Base-by-base conservation (phyloP, 148 eudicot genomes). In the Fagopyrum esculentum region DNA sequence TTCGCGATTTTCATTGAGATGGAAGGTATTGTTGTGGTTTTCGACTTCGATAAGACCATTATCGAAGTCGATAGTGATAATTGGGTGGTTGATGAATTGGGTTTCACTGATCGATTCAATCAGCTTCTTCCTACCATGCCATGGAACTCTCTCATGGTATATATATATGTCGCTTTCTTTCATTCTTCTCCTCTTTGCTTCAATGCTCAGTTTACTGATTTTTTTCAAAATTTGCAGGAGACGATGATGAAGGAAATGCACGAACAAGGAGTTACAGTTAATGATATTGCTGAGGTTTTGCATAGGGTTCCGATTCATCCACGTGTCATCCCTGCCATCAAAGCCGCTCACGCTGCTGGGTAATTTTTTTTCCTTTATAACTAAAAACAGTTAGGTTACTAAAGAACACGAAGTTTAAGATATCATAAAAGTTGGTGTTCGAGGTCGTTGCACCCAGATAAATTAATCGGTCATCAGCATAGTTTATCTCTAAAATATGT, bases 31-130 rank as follows among this genome's bases (percentile, higher is more conserved):
- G 85, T 89, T 69, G 88, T 87, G 46, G 80, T 93, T 75, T 93
- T 93, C 69, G 97, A 93, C 81, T 93, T 93, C 63, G 98, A 93
- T 49, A 93, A 91, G 91, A 93, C 98, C 55, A 93, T 93, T 19
- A 88, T 91, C 69, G 95, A 93, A 10, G 15, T 82, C 45, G 97
- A 93, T 45, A 91, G 93, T 40, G 98, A 93, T 78, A 88, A 93
- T 45, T 93, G 98, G 97, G 90, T 93, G n/a, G 80, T 89, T 1
- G 97, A 92, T 50, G 87, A 86, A 44, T 72, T 91, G 68, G 91
- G 95, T 29, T 87, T 78, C 60, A 90, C 89, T 11, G 93, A 88
- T 40, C 79, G 85, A 83, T 93, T 93, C 84, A 84, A 91, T 55
- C 79, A 85, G 61, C 88, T 91, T 68, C 90, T 88, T 69, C 83